Base-by-base conservation (phyloP, 306 rosid genomes). In the Prosopis cineraria region DNA sequence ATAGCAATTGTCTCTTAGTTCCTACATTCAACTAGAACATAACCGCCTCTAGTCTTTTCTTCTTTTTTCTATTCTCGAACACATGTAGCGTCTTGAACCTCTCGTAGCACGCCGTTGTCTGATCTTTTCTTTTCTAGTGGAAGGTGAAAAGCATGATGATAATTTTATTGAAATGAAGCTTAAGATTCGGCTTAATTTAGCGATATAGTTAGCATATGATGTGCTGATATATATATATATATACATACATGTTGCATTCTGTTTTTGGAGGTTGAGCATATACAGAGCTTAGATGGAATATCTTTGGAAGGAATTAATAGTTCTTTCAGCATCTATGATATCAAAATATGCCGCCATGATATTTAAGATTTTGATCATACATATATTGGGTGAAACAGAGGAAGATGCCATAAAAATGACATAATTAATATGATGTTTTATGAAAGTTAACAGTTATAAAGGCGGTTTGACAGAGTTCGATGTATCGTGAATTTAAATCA, bases 141-240 rank as follows among this genome's bases (percentile, higher is more conserved):
- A 67, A 40, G 67, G 59, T 62, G 31, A 80, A 80, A 76, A 64
- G 43, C 12, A 30, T 3, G 37, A 68, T 25, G 22, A 74, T 44
- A 70, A 53, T 74, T 39, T 68, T 24, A 53, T 59, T 24, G 39
- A 22, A 73, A 41, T 75, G 25, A 17, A 64, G 22, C 45, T 59
- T 44, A 19, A 30, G 19, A 3, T 58, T 58, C 5, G 66, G n/a
- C 10, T 29, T 29, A 29, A 14, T 29, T 55, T 24, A 55, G 0
- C 4, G 36, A 25, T 58, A 27, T 8, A 41, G 45, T 41, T 1
- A 27, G 13, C 20, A 10, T 59, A 6, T 3, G 45, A 41, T 10
- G 40, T 36, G 40, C 6, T 36, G 40, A 36, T 41, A 41, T 41
- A n/a, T n/a, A n/a, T n/a, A n/a, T n/a, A n/a, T n/a, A n/a, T n/a